Percentiles rank a stretch among this genome's conserved stretches.
These are phyloP conservation scores for Xylariaceae sp. DNA, from an alignment of 2,329 filamentous ascomycete species.

Conservation along the genomic window DNA sequence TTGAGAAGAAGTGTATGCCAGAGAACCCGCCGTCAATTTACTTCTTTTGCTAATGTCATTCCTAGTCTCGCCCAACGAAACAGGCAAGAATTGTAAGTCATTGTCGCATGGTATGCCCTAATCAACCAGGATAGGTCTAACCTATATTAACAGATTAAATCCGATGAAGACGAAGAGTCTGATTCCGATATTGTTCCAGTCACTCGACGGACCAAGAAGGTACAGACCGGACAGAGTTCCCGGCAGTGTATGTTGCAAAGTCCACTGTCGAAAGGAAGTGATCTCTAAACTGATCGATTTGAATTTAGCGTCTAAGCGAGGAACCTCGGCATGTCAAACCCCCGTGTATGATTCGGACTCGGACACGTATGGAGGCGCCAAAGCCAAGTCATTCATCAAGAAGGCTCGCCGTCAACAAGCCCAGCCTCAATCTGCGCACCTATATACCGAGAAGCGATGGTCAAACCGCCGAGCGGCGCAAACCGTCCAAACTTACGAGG, in stretches of 20 bases:
- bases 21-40: constrained; percentile 10
- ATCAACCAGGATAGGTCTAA: constrained; percentile 6
- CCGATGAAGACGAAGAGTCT: constrained; percentile 61
- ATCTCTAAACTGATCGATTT: constrained; percentile 17
- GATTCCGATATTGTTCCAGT: constrained; percentile 65
- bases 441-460: constrained; percentile 80
- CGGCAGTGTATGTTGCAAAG: constrained; percentile 51
- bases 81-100: constrained; percentile 53
- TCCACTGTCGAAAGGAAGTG: background rate
- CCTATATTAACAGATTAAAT: constrained; percentile 33
- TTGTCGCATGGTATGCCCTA: background rate
- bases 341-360: constrained; percentile 62
- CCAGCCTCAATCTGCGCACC: constrained; percentile 60
- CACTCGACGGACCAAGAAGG: constrained; percentile 61
- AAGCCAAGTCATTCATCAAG: constrained; percentile 64
- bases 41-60: constrained; percentile 33
- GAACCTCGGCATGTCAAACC: constrained; percentile 52
- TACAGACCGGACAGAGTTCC: constrained; percentile 60
- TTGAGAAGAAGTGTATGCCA: constrained; percentile 80
- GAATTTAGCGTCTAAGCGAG: constrained; percentile 54
- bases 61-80: constrained; percentile 53
- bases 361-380: constrained; percentile 74
- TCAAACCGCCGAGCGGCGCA: constrained; percentile 81
- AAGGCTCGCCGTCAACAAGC: constrained; percentile 69
- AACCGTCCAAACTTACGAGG: constrained; percentile 58